Conservation (phyloP, 2,329 filamentous ascomycete species). For the Albifimbria verrucaria region DNA sequence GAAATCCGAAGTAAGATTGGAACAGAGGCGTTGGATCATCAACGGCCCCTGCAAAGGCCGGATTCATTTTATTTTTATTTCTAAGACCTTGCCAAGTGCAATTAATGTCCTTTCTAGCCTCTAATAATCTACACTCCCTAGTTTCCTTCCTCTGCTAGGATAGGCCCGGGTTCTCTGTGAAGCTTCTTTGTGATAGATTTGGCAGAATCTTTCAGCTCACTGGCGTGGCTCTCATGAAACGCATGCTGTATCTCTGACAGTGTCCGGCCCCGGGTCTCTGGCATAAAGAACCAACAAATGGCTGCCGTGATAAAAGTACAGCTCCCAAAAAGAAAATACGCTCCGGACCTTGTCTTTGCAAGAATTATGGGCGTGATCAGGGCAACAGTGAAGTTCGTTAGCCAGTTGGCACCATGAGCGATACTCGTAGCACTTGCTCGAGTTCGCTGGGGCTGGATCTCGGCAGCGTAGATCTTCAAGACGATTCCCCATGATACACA, state of each 20-base stretch:
- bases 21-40: too few relatives aligned
- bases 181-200: background rate
- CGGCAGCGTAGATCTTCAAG: slow-evolving; percentile 50
- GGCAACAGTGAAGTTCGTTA: slow-evolving; percentile 43
- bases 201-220: background rate
- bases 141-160: too few relatives aligned
- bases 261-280: slow-evolving; percentile 38
- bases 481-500: slow-evolving; percentile 50
- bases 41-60: too few relatives aligned
- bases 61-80: too few relatives aligned
- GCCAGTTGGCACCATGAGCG: slow-evolving; percentile 52
- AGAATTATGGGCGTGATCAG: slow-evolving; percentile 40
- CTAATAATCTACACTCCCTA: too few relatives aligned
- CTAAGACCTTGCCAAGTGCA: too few relatives aligned
- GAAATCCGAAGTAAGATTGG: too few relatives aligned
- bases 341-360: slow-evolving; percentile 34
- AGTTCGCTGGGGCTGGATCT: slow-evolving; percentile 54
- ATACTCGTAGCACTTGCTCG: slow-evolving; percentile 52
- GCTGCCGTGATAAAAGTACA: slow-evolving; percentile 33
- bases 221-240: background rate
- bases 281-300: slow-evolving; percentile 36
- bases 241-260: slow-evolving; percentile 33
- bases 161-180: too few relatives aligned
- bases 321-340: slow-evolving; percentile 43
- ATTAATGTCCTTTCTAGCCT: too few relatives aligned